Base-by-base conservation (phyloP, 352 stramenopile species). In the Phytophthora constricta region DNA sequence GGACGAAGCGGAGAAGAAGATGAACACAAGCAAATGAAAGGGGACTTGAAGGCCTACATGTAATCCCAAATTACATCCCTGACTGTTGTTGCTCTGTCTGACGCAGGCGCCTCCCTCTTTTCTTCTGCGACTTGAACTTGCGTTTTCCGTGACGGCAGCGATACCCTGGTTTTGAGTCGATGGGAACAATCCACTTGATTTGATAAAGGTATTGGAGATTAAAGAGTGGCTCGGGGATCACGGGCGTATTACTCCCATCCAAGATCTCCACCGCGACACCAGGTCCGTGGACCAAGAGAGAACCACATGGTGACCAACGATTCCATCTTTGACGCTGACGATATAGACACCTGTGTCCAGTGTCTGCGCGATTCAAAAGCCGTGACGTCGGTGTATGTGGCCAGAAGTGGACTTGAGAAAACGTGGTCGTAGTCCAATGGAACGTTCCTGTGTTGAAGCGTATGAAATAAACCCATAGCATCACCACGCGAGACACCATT, bases 271-370 rank as follows among this genome's bases (percentile, higher is more conserved):
- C 41, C 3, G 2, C 17, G 3, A 25, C 17, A 9, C 48, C 25
- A 10, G 25, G 34, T 22, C 34, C 58, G 20, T 37, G 11, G 20
- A 22, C 19, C 4, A 65, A 11, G n/a, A n/a, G 17, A 64, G 3
- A 5, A 50, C 25, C 17, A 65, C 48, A n/a, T 34, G 58, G 26
- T 65, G 47, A 5, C 47, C 58, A 9, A 58, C 14, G 4, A 26
- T 1, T 26, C 51, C 14, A 1, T 57, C 2, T 1, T 33, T 34
- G 42, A 22, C 58, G n/a, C 58, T 65, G 2, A 19, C 47, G 5
- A 65, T 7, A 14, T 58, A 65, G 5, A 33, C 23, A 1, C 47
- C 58, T 17, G 23, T 11, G 10, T 34, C 25, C 27, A 52, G 16
- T 7, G 7, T 37, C 17, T 28, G 20, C 4, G 37, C 27, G 17